Base-by-base conservation (phyloP, 2,329 filamentous ascomycete genomes). In the Fusarium sp. region DNA sequence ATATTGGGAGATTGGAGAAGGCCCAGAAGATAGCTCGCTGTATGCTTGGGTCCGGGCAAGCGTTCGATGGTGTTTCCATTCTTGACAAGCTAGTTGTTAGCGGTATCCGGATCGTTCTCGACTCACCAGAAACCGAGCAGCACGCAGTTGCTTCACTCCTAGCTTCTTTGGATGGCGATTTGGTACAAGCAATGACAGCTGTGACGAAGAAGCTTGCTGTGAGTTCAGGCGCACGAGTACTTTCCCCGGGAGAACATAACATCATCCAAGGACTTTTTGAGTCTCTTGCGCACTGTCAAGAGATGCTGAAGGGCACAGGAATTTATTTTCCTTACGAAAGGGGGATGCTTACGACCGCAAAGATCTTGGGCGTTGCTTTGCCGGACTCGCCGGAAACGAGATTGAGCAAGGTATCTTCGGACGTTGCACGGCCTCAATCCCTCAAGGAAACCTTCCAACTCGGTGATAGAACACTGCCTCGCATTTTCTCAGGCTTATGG, bases 171-270 rank as follows among this genome's bases (percentile, higher is more conserved):
- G 56, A 59, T 5, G 56, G 56, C 1, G 56, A 59, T 16, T 14
- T 59, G 12, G 44, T 59, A 7, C 56, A 59, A 15, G 44, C 27
- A 4, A 59, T 59, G 44, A 59, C 56, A 15, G 56, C 56, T 2
- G 56, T 52, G 31, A 59, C 46, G 4, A 52, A 59, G 37, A 59
- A 14, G 0, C 33, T 59, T 1, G 29, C 37, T 14, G 56, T 59
- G 4, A 37, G 27, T 15, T n/a, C 37, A 0, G 56, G 56, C 3
- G 42, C 44, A 9, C 56, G 56, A 25, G 5, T 5, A 0, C n/a
- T 59, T 1, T 51, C 56, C 10, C 1, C 21, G 1, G 9, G 0
- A 21, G 56, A 59, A 25, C 16, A 29, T 0, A 7, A 3, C 3
- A 18, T 25, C 5, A 16, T 59, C 3, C 25, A 23, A 15, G 12